Base-by-base conservation (phyloP, 202 grass and related monocot species). In the Panicum virgatum region DNA sequence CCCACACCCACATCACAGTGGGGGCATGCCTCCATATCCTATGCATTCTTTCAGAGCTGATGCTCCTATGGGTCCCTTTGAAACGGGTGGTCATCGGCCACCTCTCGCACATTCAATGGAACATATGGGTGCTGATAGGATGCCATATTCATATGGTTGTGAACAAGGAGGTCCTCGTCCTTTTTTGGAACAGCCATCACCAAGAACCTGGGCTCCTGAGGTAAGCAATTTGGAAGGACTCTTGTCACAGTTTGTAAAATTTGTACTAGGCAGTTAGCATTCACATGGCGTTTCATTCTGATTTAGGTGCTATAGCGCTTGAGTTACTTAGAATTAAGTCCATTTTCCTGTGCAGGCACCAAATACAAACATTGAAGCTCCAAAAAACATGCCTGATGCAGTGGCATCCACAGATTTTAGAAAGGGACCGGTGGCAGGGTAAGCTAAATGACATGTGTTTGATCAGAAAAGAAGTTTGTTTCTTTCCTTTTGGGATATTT, bases 161-260 rank as follows among this genome's bases (percentile, higher is more conserved):
- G 87, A 93, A 48, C 80, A 81, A 67, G 81, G 82, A 83, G 83
- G 80, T 42, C 75, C 85, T 77, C 80, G 61, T 19, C 83, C 86
- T 75, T 88, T 80, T 69, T 16, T 86, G 42, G 91, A 93, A 65
- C 83, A 83, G 69, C 88, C 91, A 37, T 66, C 91, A 57, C 80
- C 80, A 72, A 90, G 88, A 78, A 43, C 83, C 30, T 86, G 88
- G 80, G 70, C 71, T 86, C 45, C 91, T 93, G 88, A 93, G 88
- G 91, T 90, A 73, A 78, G 59, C 57, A 76, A 47, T 69, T 32
- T 73, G 56, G 50, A 37, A 80, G 16, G 32, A 47, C 4, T 79
- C 34, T 63, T 7, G 3, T 34, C 20, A 32, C 13, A 46, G 25
- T 58, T 72, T 59, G 44, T 58, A 67, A 27, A 84, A 69, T 27